Conservation (phyloP, 2,329 filamentous ascomycete species). For the Lachnellula suecica region DNA sequence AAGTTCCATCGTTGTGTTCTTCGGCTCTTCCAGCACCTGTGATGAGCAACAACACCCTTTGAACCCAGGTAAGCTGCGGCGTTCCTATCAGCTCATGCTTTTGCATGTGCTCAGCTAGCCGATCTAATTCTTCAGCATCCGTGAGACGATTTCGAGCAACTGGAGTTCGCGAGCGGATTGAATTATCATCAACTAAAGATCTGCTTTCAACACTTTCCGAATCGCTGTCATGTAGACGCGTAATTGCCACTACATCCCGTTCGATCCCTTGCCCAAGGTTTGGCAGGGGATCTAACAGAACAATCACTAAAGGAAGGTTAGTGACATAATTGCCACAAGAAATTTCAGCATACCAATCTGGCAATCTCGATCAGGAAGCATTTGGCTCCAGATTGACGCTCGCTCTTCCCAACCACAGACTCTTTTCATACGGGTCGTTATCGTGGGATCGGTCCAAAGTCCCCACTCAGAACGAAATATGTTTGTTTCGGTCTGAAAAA, state of each 20-base stretch:
- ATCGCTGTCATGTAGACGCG: not conserved
- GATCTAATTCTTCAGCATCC: not conserved
- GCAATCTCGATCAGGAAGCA: constrained; percentile 2
- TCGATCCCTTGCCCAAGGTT: constrained; percentile 1
- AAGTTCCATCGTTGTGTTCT: not conserved
- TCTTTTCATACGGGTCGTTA: constrained; percentile 6
- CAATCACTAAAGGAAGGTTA: constrained; percentile 2
- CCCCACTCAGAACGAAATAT: constrained; percentile 14
- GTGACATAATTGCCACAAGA: not conserved
- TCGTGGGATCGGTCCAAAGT: constrained; percentile 21
- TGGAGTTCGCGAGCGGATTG: not conserved
- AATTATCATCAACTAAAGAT: not conserved
- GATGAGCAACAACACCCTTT: not conserved
- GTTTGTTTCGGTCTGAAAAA: constrained; percentile 9
- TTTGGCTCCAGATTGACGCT: constrained; percentile 22
- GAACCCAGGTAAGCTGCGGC: not conserved
- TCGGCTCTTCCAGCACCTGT: not conserved
- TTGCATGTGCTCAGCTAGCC: not conserved
- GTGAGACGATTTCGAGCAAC: not conserved
- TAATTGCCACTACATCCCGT: not conserved
- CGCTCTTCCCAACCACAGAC: constrained; percentile 20
- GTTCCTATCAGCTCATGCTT: not conserved
- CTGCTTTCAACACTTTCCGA: not conserved
- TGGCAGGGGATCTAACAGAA: constrained; percentile 12
- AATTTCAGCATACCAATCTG: constrained; percentile 2